These are phyloP conservation scores for Escovopsis sp. DNA, from an alignment of 2,329 filamentous ascomycete species.

Conservation along the genomic window DNA sequence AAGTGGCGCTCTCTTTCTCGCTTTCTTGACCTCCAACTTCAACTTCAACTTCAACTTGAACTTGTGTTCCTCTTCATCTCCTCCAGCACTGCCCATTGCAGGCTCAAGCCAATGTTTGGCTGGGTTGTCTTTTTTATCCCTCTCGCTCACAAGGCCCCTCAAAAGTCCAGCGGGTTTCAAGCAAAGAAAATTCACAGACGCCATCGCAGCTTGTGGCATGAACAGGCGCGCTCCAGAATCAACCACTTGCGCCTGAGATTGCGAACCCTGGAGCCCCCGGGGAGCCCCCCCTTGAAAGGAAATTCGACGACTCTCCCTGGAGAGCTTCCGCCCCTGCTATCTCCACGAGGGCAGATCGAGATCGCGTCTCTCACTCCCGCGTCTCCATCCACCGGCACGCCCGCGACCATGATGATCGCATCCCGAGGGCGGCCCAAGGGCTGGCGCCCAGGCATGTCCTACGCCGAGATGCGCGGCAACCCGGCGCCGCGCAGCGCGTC, in stretches of 20 bases:
- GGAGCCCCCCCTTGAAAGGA: too few relatives aligned
- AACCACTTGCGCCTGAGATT: too few relatives aligned
- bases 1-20: too few relatives aligned
- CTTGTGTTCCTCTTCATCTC: neutral
- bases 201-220: neutral
- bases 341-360: neutral
- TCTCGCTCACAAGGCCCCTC: too few relatives aligned
- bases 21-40: too few relatives aligned
- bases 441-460: conserved; percentile 21
- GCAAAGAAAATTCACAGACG: neutral
- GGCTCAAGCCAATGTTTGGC: neutral
- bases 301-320: too few relatives aligned
- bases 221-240: neutral
- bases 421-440: conserved; percentile 33
- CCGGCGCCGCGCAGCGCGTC: neutral
- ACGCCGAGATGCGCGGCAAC: conserved; percentile 9
- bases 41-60: neutral
- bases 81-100: neutral
- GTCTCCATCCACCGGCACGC: neutral
- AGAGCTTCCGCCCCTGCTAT: too few relatives aligned
- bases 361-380: neutral
- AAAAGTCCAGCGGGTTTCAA: too few relatives aligned
- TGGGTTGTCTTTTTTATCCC: too few relatives aligned
- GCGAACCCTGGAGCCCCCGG: too few relatives aligned
- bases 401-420: neutral